Evolutionary conservation across 306 rosid species (phyloP).

Genomic region (Rosa multiflora): DNA sequence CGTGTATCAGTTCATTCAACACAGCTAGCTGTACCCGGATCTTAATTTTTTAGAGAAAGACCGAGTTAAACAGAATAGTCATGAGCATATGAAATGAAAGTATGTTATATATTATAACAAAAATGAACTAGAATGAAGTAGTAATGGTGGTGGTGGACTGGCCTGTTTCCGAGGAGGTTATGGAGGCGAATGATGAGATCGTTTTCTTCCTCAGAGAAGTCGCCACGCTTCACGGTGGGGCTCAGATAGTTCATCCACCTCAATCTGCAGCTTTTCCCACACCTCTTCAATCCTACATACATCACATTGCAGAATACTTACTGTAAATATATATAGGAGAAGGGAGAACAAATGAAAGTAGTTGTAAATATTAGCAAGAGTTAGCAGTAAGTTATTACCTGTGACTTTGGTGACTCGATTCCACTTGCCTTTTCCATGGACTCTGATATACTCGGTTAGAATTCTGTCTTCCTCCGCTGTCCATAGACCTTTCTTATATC

Average conservation of each 20-base stretch:
- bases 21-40: not conserved
- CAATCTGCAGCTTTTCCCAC: constrained; percentile 63
- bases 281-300: constrained; percentile 50
- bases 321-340: not conserved
- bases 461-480: constrained; percentile 49
- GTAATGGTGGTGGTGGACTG: not conserved
- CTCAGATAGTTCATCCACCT: constrained; percentile 65
- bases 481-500: constrained; percentile 53
- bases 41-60: not conserved
- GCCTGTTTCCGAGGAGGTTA: constrained; percentile 63
- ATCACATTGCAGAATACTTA: not conserved
- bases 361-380: not conserved
- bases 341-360: not conserved
- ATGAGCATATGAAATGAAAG: not conserved
- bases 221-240: constrained; percentile 53
- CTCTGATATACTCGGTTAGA: constrained; percentile 38
- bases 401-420: constrained; percentile 48
- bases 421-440: constrained; percentile 63
- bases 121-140: not conserved
- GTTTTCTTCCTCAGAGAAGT: constrained; percentile 56
- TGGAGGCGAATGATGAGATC: constrained; percentile 68
- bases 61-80: not conserved
- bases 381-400: constrained; percentile 21
- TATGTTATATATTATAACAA: not conserved
- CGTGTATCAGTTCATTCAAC: not conserved